Evolutionary conservation across 169 alveolate genomes (phyloP).

Genomic region (Neospora caninum): DNA sequence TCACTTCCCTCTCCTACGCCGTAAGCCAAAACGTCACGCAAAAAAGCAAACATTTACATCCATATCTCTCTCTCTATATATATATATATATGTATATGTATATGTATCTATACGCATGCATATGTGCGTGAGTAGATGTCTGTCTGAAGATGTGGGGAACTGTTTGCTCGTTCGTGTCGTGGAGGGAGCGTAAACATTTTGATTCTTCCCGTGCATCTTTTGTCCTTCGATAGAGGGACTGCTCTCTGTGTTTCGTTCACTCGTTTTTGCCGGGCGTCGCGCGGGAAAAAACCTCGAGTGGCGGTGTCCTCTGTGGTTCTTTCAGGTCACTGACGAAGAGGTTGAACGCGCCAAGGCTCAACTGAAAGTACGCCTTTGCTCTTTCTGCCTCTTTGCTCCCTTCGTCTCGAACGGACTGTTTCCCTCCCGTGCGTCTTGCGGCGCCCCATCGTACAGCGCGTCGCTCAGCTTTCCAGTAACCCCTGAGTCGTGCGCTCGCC

Average conservation of each 20-base stretch:
- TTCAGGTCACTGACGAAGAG: constrained; percentile 63
- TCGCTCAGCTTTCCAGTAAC: too few relatives aligned
- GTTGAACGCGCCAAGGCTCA: constrained; percentile 55
- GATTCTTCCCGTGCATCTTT: too few relatives aligned
- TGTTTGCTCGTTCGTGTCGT: too few relatives aligned
- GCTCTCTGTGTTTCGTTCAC: not conserved
- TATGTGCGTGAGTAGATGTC: not conserved
- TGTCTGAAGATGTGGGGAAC: too few relatives aligned
- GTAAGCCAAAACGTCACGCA: not conserved
- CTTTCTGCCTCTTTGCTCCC: not conserved
- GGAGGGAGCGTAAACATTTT: too few relatives aligned
- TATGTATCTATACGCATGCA: not conserved
- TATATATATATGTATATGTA: not conserved
- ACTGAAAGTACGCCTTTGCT: constrained; percentile 24
- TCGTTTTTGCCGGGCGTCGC: not conserved
- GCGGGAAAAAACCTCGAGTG: too few relatives aligned
- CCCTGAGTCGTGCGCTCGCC: too few relatives aligned
- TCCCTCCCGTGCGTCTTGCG: too few relatives aligned
- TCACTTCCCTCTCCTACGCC: constrained; percentile 81
- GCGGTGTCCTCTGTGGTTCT: not conserved
- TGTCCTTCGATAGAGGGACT: too few relatives aligned
- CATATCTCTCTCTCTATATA: not conserved
- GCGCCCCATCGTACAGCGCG: too few relatives aligned
- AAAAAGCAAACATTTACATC: not conserved
- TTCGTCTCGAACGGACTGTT: too few relatives aligned